Evolutionary conservation across 2,329 filamentous ascomycete genomes (phyloP).

Genomic region (Westerdykella ornata): DNA sequence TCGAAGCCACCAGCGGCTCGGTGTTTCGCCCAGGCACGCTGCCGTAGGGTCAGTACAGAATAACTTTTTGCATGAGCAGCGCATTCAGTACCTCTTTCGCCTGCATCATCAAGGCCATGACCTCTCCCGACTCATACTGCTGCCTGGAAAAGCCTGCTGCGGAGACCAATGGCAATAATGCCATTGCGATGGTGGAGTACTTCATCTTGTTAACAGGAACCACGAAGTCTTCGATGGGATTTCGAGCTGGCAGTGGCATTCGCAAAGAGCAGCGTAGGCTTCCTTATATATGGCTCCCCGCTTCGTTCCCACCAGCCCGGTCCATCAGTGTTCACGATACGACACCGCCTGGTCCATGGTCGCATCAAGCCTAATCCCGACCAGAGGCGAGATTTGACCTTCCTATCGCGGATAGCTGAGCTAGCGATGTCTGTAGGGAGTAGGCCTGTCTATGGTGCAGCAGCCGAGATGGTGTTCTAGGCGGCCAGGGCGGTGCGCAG

Average conservation of each 20-base stretch:
- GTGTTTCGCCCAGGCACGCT: conserved; percentile 29
- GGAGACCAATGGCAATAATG: conserved; percentile 26
- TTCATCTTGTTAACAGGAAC: conserved; percentile 26
- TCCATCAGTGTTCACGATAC: no score
- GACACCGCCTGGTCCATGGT: not conserved
- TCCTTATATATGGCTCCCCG: not conserved
- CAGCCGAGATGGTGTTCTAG: no score
- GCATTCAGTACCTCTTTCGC: conserved; percentile 24
- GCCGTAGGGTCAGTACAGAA: conserved; percentile 7
- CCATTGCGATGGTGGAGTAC: conserved; percentile 26
- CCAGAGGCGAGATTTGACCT: not conserved
- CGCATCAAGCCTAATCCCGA: not conserved
- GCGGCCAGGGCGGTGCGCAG: no score
- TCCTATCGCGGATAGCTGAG: not conserved
- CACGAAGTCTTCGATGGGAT: conserved; percentile 3
- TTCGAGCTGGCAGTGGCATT: not conserved
- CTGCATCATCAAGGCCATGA: conserved; percentile 33
- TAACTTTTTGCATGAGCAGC: not conserved
- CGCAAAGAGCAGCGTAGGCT: not conserved
- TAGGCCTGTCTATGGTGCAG: no score
- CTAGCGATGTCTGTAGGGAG: not conserved
- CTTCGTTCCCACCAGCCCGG: not conserved
- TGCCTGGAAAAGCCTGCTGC: conserved; percentile 23
- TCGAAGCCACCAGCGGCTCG: conserved; percentile 28
- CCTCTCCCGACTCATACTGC: conserved; percentile 29